A percentile compares a stretch with the other conserved stretches of the same genome.
phyloP scores from a whole-genome alignment of 805 yeast genomes.

The Saccharomycopsis fibuligera region DNA sequence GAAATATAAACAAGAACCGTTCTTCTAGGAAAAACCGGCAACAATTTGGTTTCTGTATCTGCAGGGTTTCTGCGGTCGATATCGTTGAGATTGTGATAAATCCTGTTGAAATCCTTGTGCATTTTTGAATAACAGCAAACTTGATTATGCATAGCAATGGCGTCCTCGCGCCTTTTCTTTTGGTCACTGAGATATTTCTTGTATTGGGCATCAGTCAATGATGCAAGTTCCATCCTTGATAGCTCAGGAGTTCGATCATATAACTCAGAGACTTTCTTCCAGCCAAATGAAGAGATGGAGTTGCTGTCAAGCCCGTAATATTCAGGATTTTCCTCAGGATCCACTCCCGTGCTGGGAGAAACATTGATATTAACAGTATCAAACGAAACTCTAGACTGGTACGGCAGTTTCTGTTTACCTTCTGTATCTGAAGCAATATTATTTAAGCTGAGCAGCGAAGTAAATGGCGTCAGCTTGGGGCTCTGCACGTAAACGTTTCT shows the following conservation, averaged over 20 bases:
- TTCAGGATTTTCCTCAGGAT: slow-evolving; percentile 17
- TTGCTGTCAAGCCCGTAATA: slow-evolving; percentile 12
- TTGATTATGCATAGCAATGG: slow-evolving; percentile 20
- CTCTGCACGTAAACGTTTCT: neutral
- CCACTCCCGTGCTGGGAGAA: slow-evolving; percentile 12
- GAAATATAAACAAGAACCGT: slow-evolving; percentile 57
- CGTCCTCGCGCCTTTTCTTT: slow-evolving; percentile 1
- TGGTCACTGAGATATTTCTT: slow-evolving; percentile 5
- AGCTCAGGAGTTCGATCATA: neutral
- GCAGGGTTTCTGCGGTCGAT: slow-evolving; percentile 23
- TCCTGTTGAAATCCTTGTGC: slow-evolving; percentile 41
- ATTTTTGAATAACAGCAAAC: slow-evolving; percentile 32
- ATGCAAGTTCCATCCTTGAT: neutral
- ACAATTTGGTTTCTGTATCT: slow-evolving; percentile 5
- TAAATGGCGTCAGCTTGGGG: neutral
- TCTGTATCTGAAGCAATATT: neutral
- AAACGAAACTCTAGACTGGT: slow-evolving; percentile 38
- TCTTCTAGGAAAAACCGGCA: slow-evolving; percentile 44
- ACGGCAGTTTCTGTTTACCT: no score
- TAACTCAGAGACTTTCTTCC: slow-evolving; percentile 6
- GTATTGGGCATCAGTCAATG: slow-evolving; percentile 7
- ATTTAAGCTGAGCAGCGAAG: neutral
- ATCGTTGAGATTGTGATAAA: slow-evolving; percentile 33
- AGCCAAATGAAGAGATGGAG: slow-evolving; percentile 2
- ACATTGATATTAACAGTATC: slow-evolving; percentile 42